A percentile compares a stretch with the other conserved stretches of the same genome.
phyloP scores from a whole-genome alignment of 805 yeast genomes.

The Torulaspora microellipsoides region DNA sequence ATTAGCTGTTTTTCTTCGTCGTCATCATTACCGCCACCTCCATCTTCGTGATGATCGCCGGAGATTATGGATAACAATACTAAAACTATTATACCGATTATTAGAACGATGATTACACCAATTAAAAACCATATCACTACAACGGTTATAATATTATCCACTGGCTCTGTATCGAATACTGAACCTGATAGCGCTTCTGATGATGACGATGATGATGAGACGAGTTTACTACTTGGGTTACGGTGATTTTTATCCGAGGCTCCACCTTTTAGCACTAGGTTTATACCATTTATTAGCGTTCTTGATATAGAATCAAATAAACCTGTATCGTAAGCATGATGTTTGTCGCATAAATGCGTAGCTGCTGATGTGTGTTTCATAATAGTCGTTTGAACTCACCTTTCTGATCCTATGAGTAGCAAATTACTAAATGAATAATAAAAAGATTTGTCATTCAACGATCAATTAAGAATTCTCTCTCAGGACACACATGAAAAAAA shows the following conservation, averaged over 20 bases:
- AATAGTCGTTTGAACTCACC: no score
- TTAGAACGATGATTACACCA: conserved; percentile 9
- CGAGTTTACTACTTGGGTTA: no score
- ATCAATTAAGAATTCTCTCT: no score
- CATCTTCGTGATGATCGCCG: conserved; percentile 2
- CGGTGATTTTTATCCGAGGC: no score
- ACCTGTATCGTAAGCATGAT: conserved; percentile 11
- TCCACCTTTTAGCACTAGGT: background rate
- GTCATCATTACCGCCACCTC: conserved; percentile 3
- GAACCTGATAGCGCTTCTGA: no score
- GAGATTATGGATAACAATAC: conserved; percentile 3
- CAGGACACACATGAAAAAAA: no score
- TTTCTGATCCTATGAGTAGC: no score
- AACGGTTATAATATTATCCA: conserved; percentile 10
- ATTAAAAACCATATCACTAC: conserved; percentile 11
- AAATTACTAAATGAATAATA: no score
- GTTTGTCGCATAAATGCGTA: conserved; percentile 8
- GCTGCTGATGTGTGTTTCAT: background rate
- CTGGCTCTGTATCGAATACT: conserved; percentile 6
- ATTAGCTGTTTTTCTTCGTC: conserved; percentile 9
- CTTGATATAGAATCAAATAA: conserved; percentile 8
- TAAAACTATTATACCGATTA: conserved; percentile 8
- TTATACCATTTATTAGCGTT: background rate
- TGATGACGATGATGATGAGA: no score
- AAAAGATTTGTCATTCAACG: no score